Conservation (phyloP, 345 rosid genomes). For the Odontarrhena argentea region DNA sequence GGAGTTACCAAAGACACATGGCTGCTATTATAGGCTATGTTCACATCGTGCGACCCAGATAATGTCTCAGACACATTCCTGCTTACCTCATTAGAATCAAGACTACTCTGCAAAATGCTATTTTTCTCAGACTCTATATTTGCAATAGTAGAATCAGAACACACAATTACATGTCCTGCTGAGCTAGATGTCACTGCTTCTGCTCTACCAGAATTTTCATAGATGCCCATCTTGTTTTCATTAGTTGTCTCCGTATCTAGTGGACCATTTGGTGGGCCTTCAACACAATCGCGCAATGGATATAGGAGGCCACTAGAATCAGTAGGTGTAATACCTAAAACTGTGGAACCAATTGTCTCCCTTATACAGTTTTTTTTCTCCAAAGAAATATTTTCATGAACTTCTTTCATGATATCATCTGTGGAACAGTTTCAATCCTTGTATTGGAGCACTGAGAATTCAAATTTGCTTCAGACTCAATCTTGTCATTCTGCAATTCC, state of each 20-base stretch:
- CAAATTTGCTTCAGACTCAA: constrained; percentile 32
- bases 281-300: constrained; percentile 45
- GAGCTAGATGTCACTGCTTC: constrained; percentile 50
- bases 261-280: constrained; percentile 46
- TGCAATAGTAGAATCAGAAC: constrained; percentile 45
- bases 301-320: constrained; percentile 40
- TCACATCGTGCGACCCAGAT: constrained; percentile 32
- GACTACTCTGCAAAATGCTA: constrained; percentile 41
- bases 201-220: constrained; percentile 34
- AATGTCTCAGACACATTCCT: constrained; percentile 43
- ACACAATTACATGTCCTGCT: constrained; percentile 46
- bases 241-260: constrained; percentile 38
- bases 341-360: constrained; percentile 25
- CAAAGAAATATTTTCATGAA: constrained; percentile 45
- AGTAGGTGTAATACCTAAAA: constrained; percentile 40
- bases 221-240: constrained; percentile 39
- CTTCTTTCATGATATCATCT: constrained; percentile 44
- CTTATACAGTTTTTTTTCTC: constrained; percentile 41
- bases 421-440: constrained; percentile 43
- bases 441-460: constrained; percentile 35
- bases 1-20: constrained; percentile 28
- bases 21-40: constrained; percentile 36
- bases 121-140: constrained; percentile 40
- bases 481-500: constrained; percentile 41
- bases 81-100: constrained; percentile 46